A percentile compares a stretch with the other conserved stretches of the same genome.
These are phyloP conservation scores for Starmerella riodocensis DNA, from an alignment of 805 yeast genomes.

Conservation along the genomic window DNA sequence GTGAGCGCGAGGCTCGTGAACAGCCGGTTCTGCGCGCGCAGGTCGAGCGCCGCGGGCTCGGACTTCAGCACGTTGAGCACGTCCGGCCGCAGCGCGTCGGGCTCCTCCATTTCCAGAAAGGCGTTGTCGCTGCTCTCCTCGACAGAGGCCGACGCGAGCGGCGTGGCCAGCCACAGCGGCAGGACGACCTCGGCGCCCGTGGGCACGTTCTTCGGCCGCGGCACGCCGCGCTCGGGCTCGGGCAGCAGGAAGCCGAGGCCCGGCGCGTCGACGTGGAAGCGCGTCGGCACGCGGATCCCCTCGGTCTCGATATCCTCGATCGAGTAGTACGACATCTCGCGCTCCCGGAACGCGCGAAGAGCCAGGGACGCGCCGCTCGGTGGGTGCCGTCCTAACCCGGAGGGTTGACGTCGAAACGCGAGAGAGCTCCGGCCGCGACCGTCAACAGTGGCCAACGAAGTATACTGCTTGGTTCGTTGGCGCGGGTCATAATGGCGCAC, in stretches of 20 bases:
- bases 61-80: conserved; percentile 76
- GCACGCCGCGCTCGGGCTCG: conserved; percentile 16
- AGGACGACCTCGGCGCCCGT: conserved; percentile 37
- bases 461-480: too few species aligned
- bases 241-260: conserved; percentile 77
- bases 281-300: conserved; percentile 55
- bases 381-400: too few species aligned
- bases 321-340: conserved; percentile 22
- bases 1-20: conserved; percentile 58
- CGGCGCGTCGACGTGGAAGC: conserved; percentile 63
- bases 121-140: conserved; percentile 29
- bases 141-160: conserved; percentile 44
- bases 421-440: too few species aligned
- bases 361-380: too few species aligned
- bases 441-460: too few species aligned
- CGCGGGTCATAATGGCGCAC: too few species aligned
- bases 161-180: conserved; percentile 81
- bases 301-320: conserved; percentile 30
- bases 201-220: conserved; percentile 2
- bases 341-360: background rate
- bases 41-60: conserved; percentile 50
- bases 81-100: conserved; percentile 50
- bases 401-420: too few species aligned
- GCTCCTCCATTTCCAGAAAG: conserved; percentile 55
- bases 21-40: conserved; percentile 51